A percentile compares a stretch with the other conserved stretches of the same genome.
These are phyloP conservation scores for Pleurotus djamor DNA, from an alignment of 768 basidiomycete genomes.

Conservation along the genomic window DNA sequence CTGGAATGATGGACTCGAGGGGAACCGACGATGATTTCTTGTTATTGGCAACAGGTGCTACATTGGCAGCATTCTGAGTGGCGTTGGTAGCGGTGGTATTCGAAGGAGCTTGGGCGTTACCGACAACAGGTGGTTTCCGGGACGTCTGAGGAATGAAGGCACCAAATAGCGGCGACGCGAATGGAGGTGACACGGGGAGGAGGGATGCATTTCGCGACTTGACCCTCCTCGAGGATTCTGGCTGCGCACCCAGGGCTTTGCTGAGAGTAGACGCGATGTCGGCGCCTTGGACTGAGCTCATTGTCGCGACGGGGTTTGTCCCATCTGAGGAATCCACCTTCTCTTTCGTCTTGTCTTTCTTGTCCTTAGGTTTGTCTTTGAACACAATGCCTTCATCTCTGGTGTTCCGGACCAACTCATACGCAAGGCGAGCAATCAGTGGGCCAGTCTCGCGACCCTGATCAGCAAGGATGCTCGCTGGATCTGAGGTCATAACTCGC, in stretches of 20 bases:
- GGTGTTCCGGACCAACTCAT: slow-evolving; percentile 65
- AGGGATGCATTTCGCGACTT: slow-evolving; percentile 33
- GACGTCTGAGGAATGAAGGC: slow-evolving; percentile 54
- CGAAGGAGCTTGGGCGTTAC: slow-evolving; percentile 8
- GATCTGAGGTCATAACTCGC: slow-evolving; percentile 82
- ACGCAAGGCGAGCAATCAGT: slow-evolving; percentile 61
- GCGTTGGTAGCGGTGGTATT: slow-evolving; percentile 22
- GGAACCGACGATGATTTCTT: slow-evolving; percentile 52
- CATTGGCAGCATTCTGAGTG: slow-evolving; percentile 24
- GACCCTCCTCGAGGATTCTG: slow-evolving; percentile 25
- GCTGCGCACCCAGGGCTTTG: slow-evolving; percentile 39
- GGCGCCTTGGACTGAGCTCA: slow-evolving; percentile 35
- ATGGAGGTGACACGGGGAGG: slow-evolving; percentile 28
- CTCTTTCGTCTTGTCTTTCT: slow-evolving; percentile 29
- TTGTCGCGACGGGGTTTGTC: slow-evolving; percentile 36
- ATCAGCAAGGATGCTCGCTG: slow-evolving; percentile 72
- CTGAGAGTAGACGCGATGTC: slow-evolving; percentile 47
- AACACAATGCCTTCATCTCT: slow-evolving; percentile 59
- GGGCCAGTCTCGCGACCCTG: slow-evolving; percentile 61
- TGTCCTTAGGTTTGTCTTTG: slow-evolving; percentile 47
- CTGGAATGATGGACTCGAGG: slow-evolving; percentile 82
- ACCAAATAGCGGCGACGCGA: slow-evolving; percentile 60
- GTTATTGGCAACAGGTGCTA: slow-evolving; percentile 9
- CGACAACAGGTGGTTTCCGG: slow-evolving; percentile 32
- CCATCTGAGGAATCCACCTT: slow-evolving; percentile 23